These are phyloP conservation scores for Plasmodium inui DNA, from an alignment of 169 alveolate species.

Conservation along the genomic window DNA sequence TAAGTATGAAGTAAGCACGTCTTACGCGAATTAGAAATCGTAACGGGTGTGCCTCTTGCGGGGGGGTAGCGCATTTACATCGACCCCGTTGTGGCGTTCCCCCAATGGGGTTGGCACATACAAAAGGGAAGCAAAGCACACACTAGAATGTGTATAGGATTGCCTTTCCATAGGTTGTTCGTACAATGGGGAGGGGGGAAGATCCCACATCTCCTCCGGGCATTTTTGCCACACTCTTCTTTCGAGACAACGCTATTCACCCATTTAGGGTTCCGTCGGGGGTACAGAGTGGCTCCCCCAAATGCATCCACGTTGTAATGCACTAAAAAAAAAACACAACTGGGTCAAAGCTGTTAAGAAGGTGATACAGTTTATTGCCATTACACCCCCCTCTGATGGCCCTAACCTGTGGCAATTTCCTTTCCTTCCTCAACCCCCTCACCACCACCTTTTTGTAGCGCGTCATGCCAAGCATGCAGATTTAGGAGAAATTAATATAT, in stretches of 20 bases:
- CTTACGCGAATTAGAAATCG: background rate
- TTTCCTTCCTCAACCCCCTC: background rate
- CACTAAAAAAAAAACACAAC: background rate
- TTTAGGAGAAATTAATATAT: too few relatives aligned
- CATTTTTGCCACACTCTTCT: background rate
- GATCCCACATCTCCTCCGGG: background rate
- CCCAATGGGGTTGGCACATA: background rate
- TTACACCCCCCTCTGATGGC: background rate
- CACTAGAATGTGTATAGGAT: background rate
- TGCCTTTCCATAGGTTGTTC: background rate
- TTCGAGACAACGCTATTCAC: background rate
- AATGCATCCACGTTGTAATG: background rate
- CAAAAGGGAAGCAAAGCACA: background rate
- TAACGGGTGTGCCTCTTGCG: background rate
- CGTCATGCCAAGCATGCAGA: background rate
- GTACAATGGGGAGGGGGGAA: background rate
- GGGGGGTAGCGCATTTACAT: background rate
- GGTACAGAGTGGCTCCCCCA: background rate
- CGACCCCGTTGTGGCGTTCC: background rate
- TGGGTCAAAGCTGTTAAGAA: background rate
- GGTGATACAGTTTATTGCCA: background rate
- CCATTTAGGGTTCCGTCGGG: background rate
- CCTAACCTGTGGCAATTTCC: background rate
- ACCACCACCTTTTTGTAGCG: background rate
- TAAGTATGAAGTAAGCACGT: conserved; percentile 3